Conservation (phyloP, 805 yeast genomes). For the Kodamaea laetipori region DNA sequence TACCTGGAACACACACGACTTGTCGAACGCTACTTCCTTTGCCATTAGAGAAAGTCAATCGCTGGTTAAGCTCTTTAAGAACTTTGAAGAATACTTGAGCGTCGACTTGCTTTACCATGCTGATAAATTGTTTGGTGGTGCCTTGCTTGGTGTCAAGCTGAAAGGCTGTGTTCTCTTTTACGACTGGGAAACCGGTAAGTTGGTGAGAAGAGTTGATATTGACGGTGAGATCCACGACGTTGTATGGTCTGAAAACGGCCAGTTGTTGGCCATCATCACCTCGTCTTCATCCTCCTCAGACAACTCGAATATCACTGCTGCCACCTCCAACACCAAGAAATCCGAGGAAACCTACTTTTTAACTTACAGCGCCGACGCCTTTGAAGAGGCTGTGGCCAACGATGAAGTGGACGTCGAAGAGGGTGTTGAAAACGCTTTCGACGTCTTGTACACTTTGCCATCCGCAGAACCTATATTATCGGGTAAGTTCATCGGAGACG, state of each 20-base stretch:
- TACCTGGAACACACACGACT: conserved; percentile 87
- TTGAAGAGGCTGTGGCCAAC: conserved; percentile 59
- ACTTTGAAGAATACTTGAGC: conserved; percentile 76
- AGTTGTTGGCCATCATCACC: conserved; percentile 70
- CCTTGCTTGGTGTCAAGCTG: conserved; percentile 81
- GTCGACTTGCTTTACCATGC: conserved; percentile 71
- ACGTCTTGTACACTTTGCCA: conserved; percentile 75
- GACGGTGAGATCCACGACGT: conserved; percentile 72
- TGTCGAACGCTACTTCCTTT: conserved; percentile 63
- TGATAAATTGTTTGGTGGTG: conserved; percentile 83
- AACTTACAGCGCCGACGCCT: conserved; percentile 67
- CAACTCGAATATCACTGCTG: conserved; percentile 21
- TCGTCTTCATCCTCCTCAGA: conserved; percentile 27
- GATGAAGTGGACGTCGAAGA: conserved; percentile 73
- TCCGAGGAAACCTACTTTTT: conserved; percentile 75
- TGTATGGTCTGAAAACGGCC: conserved; percentile 93
- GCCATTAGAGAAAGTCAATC: conserved; percentile 76
- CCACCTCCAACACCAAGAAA: conserved; percentile 38
- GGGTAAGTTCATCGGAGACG: conserved; percentile 98
- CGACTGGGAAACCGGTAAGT: conserved; percentile 87
- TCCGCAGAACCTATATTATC: conserved; percentile 72
- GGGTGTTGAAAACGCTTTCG: conserved; percentile 86
- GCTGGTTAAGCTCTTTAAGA: conserved; percentile 70
- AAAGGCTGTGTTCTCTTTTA: conserved; percentile 84
- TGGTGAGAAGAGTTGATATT: conserved; percentile 88